Base-by-base conservation (phyloP, 2,329 filamentous ascomycete genomes). In the Fusarium solani-melongenae region DNA sequence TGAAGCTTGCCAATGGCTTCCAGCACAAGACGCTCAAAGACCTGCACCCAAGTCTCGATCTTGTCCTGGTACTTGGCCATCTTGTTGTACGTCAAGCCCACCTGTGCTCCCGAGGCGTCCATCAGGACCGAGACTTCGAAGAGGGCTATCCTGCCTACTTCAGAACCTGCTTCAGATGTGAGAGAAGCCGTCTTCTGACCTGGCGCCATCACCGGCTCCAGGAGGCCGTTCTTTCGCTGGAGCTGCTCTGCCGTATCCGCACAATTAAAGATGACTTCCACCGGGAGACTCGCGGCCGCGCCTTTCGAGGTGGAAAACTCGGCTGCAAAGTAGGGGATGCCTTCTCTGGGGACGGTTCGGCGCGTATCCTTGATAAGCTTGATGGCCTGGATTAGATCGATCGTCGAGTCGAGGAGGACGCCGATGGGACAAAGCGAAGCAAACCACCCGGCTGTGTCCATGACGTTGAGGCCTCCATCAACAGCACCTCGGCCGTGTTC, bases 201-300 rank as follows among this genome's bases (percentile, higher is more conserved):
- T 0, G 86, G 84, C 0, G 85, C 78, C 4, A 82, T 70, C 1
- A 87, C 75, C 34, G 87, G 85, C 66, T 87, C 83, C 10, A 91
- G 83, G 2, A 91, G 79, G 1, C 86, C 84, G 49, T 87, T 85
- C 11, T 83, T 81, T 2, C 82, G 82, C 59, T 87, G 85, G 0
- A 88, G 77, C n/a, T 86, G 84, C 57, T 88, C 84, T 17, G 86
- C 79, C 0, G 84, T 84, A 5, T 88, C 88, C 2, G 86, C 82
- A 71, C 88, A 89, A 64, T 85, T 90, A 77, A 92, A 90, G 36
- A 90, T 83, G 39, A 92, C 82, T 77, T 92, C 90, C 56, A 91
- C 84, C 0, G 88, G 88, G 67, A 83, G 84, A 44, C 87, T 84
- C 2, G 82, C 76, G 1, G 78, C 71, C 0, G 78, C 71, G 1